Conservation (phyloP, 495 filamentous ascomycete genomes). For the Hyphodiscus hymeniophilus region DNA sequence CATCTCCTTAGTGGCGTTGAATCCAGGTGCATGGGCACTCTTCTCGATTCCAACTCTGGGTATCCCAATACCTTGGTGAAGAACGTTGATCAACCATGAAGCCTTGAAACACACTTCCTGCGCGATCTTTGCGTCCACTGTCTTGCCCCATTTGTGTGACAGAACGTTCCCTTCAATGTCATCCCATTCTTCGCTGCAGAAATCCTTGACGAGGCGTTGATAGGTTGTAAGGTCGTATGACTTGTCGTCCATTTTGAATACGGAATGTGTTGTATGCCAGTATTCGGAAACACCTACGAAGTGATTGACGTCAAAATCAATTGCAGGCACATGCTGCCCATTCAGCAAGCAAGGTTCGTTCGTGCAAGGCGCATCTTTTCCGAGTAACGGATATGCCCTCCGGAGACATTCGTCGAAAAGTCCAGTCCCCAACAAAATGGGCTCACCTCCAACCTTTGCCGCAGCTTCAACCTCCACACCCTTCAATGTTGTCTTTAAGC, state of each 20-base stretch:
- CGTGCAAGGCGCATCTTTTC: constrained; percentile 78
- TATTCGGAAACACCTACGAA: constrained; percentile 98
- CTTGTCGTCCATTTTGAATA: constrained; percentile 80
- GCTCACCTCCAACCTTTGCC: constrained; percentile 22
- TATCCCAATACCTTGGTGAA: constrained; percentile 93
- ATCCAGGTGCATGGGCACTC: constrained; percentile 29
- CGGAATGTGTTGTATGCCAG: constrained; percentile 96
- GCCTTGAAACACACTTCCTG: constrained; percentile 95
- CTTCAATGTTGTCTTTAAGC: constrained; percentile 58
- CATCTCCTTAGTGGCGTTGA: constrained; percentile 72
- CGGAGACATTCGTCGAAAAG: constrained; percentile 77
- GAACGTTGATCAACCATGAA: constrained; percentile 91
- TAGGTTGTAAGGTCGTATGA: constrained; percentile 90
- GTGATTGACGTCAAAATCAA: constrained; percentile 96
- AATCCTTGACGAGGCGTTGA: constrained; percentile 73
- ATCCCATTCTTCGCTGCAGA: constrained; percentile 78
- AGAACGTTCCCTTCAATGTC: constrained; percentile 57
- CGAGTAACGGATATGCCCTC: constrained; percentile 76
- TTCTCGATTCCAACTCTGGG: constrained; percentile 80
- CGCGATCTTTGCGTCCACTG: constrained; percentile 64
- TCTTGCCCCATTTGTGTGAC: constrained; percentile 64
- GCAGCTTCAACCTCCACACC: constrained; percentile 41
- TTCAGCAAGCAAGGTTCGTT: constrained; percentile 83
- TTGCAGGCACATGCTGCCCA: constrained; percentile 84
- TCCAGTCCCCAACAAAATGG: constrained; percentile 70